These are phyloP conservation scores for Talaromyces adpressus DNA, from an alignment of 495 filamentous ascomycete genomes.

Conservation along the genomic window DNA sequence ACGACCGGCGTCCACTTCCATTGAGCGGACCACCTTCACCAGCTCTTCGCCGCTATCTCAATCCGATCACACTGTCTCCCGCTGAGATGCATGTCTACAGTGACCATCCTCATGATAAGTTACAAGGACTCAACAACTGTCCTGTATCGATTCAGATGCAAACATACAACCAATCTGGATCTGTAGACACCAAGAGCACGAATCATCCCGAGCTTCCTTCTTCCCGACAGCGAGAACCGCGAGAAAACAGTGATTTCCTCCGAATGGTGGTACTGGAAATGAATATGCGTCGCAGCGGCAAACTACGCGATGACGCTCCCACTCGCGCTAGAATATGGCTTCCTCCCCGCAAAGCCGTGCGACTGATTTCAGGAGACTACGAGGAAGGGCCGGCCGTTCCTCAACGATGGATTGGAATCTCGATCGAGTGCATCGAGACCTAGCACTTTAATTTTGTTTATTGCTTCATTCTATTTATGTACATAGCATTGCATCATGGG, in stretches of 20 bases:
- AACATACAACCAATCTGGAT: conserved; percentile 52
- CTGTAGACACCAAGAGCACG: conserved; percentile 20
- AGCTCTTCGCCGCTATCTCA: conserved; percentile 85
- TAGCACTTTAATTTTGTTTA: neutral
- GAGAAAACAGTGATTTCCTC: conserved; percentile 92
- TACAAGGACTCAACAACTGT: conserved; percentile 34
- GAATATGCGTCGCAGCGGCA: conserved; percentile 90
- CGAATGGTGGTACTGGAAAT: conserved; percentile 93
- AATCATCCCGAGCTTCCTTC: conserved; percentile 36
- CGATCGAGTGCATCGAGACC: conserved; percentile 16
- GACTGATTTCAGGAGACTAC: conserved; percentile 25
- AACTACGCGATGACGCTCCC: conserved; percentile 77
- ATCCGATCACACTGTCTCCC: conserved; percentile 65
- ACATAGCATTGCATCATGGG: conserved; percentile 5
- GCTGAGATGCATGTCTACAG: conserved; percentile 58
- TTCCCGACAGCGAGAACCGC: conserved; percentile 75
- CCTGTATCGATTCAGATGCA: conserved; percentile 84
- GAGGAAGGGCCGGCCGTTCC: conserved; percentile 28
- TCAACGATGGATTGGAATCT: conserved; percentile 35
- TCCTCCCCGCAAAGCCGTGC: conserved; percentile 62
- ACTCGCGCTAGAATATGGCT: conserved; percentile 78
- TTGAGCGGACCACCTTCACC: conserved; percentile 71
- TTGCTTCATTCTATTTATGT: neutral
- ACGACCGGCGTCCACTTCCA: conserved; percentile 79
- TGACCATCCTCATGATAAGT: conserved; percentile 32